A percentile compares a stretch with the other conserved stretches of the same genome.
Evolutionary conservation across 352 stramenopile genomes (phyloP).

Genomic region (Pythium aphanidermatum): DNA sequence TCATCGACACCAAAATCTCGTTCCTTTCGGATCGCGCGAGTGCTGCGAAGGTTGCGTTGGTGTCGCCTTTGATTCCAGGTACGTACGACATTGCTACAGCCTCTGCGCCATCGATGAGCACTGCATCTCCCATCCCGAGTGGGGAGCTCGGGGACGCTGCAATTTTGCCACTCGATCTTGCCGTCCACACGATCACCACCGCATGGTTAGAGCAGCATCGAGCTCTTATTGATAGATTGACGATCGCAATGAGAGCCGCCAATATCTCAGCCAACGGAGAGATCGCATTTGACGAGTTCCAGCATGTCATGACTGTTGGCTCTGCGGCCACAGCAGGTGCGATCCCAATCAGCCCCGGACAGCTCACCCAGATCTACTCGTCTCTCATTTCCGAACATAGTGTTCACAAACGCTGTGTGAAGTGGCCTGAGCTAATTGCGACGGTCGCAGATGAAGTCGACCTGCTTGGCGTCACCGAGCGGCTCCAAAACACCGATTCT

Average conservation of each 20-base stretch:
- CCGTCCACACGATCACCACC: slow-evolving; percentile 22
- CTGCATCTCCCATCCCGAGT: slow-evolving; percentile 9
- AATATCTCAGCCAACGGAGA: slow-evolving; percentile 2
- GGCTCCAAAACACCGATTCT: slow-evolving; percentile 25
- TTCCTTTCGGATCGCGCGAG: slow-evolving; percentile 19
- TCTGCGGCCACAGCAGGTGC: slow-evolving; percentile 2
- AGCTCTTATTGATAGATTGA: slow-evolving; percentile 19
- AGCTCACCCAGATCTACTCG: slow-evolving; percentile 30
- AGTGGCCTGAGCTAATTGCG: slow-evolving; percentile 23
- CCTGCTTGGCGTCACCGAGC: slow-evolving; percentile 24
- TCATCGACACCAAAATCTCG: slow-evolving; percentile 17
- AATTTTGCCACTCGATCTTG: slow-evolving; percentile 31
- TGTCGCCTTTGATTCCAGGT: slow-evolving; percentile 23
- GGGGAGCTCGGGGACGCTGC: slow-evolving; percentile 24
- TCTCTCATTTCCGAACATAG: slow-evolving; percentile 1
- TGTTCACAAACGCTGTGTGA: neutral
- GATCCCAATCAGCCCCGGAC: slow-evolving; percentile 4
- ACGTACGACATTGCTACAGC: slow-evolving; percentile 15
- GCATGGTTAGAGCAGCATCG: slow-evolving; percentile 27
- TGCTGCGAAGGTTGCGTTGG: slow-evolving; percentile 21
- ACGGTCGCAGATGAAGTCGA: slow-evolving; percentile 28
- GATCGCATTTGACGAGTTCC: slow-evolving; percentile 34
- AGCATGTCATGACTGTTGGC: slow-evolving; percentile 25
- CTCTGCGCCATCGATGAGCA: neutral
- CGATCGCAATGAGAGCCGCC: slow-evolving; percentile 23